Conservation (phyloP, 495 filamentous ascomycete genomes). For the Bathelium albidoporum region DNA sequence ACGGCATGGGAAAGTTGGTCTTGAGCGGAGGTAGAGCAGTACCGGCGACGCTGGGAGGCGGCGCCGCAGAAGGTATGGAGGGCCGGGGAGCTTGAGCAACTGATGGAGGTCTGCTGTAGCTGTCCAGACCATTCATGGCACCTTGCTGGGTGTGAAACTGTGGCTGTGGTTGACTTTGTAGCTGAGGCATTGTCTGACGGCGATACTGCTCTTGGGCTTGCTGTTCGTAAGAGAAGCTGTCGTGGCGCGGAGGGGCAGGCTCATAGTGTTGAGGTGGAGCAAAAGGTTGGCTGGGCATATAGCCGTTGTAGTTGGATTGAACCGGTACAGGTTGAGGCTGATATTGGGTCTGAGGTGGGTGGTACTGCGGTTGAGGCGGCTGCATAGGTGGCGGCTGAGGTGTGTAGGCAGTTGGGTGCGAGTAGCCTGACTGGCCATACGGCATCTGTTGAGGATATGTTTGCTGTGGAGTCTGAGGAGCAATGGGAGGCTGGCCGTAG, state of each 20-base stretch:
- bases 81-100: not conserved
- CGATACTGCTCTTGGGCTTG: conserved; percentile 8
- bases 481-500: conserved; percentile 27
- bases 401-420: not conserved
- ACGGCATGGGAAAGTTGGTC: conserved; percentile 11
- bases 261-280: conserved; percentile 6
- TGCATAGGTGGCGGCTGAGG: conserved; percentile 5
- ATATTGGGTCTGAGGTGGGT: conserved; percentile 14
- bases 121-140: conserved; percentile 2
- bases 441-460: conserved; percentile 27
- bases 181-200: conserved; percentile 5
- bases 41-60: conserved; percentile 11
- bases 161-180: conserved; percentile 7
- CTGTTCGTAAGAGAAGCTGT: conserved; percentile 9
- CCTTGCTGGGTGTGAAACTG: conserved; percentile 3
- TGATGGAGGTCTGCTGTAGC: not conserved
- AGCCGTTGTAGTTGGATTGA: conserved; percentile 6
- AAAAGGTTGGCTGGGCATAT: conserved; percentile 2
- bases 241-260: conserved; percentile 9
- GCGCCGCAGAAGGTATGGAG: not conserved
- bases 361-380: conserved; percentile 23
- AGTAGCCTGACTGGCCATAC: conserved; percentile 22
- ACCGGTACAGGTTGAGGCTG: conserved; percentile 10
- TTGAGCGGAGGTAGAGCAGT: conserved; percentile 25
- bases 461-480: conserved; percentile 27